phyloP scores from a whole-genome alignment of 495 filamentous ascomycete species.

The Penicillium cataractarum region DNA sequence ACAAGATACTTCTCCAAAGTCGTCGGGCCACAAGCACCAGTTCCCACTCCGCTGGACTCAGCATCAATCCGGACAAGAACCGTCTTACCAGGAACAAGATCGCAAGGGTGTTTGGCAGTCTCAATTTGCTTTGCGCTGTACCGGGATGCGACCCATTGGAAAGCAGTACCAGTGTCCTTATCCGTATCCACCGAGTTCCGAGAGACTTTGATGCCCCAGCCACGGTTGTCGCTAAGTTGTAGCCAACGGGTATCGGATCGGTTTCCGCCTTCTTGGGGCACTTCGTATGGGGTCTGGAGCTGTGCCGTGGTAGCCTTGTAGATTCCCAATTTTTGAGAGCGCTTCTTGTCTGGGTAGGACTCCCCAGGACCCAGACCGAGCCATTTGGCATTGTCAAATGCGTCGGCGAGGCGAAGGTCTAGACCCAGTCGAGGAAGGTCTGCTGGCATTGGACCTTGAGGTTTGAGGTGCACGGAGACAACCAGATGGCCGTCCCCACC shows the following conservation, averaged over 20 bases:
- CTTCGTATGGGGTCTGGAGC: background rate
- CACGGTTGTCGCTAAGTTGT: background rate
- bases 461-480: background rate
- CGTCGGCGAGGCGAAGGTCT: conserved; percentile 28
- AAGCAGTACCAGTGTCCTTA: conserved; percentile 8
- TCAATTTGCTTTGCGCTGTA: conserved; percentile 60
- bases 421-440: background rate
- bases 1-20: background rate
- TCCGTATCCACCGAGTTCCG: conserved; percentile 6
- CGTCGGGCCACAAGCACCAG: background rate
- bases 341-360: conserved; percentile 63
- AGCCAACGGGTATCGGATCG: background rate
- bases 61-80: background rate
- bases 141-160: conserved; percentile 56
- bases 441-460: background rate
- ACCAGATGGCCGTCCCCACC: conserved; percentile 27
- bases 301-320: background rate
- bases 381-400: conserved; percentile 49
- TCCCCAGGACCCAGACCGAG: conserved; percentile 67
- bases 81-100: conserved; percentile 45
- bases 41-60: background rate
- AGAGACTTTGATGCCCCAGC: background rate
- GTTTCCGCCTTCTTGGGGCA: background rate
- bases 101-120: conserved; percentile 59
- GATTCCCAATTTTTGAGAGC: conserved; percentile 53